Evolutionary conservation across 495 filamentous ascomycete species (phyloP).

Genomic region (Tuber umbilicatum): DNA sequence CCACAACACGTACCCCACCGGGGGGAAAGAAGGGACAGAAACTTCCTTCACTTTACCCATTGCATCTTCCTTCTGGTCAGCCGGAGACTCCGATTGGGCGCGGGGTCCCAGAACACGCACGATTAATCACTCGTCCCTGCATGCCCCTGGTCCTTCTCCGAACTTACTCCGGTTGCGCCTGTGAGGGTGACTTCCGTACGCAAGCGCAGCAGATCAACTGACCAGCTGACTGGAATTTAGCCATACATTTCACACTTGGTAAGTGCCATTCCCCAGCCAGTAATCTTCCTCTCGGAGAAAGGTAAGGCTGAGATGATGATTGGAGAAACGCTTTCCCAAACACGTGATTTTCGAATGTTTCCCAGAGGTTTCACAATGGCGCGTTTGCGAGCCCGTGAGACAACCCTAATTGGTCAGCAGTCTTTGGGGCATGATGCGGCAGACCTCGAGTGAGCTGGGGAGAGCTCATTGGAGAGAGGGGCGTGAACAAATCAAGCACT

Average conservation of each 20-base stretch:
- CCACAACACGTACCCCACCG: neutral
- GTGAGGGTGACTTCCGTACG: neutral
- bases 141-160: neutral
- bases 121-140: neutral
- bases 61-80: neutral
- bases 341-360: neutral
- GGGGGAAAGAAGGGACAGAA: neutral
- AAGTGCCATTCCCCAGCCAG: neutral
- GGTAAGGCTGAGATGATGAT: neutral
- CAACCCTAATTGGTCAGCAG: neutral
- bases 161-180: neutral
- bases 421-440: neutral
- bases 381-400: neutral
- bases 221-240: neutral
- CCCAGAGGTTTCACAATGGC: neutral
- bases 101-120: neutral
- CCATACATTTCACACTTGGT: neutral
- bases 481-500: neutral
- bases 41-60: neutral
- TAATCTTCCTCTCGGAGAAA: neutral
- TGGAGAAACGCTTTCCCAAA: neutral
- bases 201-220: neutral
- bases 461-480: neutral
- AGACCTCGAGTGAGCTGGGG: neutral
- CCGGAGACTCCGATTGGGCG: neutral